Conservation (phyloP, 2,329 filamentous ascomycete genomes). For the Arachnopeziza araneosa region DNA sequence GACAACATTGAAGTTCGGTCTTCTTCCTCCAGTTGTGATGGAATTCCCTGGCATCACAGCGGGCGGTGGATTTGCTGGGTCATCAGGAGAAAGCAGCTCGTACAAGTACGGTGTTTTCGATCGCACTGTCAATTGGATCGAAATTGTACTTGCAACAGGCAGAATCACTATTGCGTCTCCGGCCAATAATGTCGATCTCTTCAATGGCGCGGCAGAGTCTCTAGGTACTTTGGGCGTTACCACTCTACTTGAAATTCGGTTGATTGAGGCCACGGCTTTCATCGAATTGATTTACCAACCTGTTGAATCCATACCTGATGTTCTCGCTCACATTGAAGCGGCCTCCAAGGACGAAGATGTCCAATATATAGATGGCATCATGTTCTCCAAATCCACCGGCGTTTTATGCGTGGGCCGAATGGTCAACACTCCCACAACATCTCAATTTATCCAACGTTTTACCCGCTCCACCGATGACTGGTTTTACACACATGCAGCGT, state of each 20-base stretch:
- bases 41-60: constrained; percentile 66
- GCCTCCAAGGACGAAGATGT: constrained; percentile 22
- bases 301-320: constrained; percentile 33
- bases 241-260: constrained; percentile 52
- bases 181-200: constrained; percentile 47
- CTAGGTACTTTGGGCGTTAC: constrained; percentile 56
- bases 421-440: constrained; percentile 28
- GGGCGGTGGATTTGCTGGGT: constrained; percentile 61
- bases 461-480: constrained; percentile 51
- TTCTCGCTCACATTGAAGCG: constrained; percentile 35
- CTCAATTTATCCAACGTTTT: constrained; percentile 38
- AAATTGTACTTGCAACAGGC: constrained; percentile 57
- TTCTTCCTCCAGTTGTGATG: constrained; percentile 61
- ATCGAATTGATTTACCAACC: constrained; percentile 41
- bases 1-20: constrained; percentile 45
- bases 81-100: constrained; percentile 59
- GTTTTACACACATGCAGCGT: constrained; percentile 55
- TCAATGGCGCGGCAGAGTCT: constrained; percentile 52
- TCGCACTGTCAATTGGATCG: constrained; percentile 52
- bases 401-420: not conserved
- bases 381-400: not conserved
- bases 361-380: constrained; percentile 53
- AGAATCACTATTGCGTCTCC: constrained; percentile 42
- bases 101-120: constrained; percentile 63
- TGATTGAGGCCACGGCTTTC: constrained; percentile 46